Conservation (phyloP, 164 flowering plant species). For the Aristolochia californica region DNA sequence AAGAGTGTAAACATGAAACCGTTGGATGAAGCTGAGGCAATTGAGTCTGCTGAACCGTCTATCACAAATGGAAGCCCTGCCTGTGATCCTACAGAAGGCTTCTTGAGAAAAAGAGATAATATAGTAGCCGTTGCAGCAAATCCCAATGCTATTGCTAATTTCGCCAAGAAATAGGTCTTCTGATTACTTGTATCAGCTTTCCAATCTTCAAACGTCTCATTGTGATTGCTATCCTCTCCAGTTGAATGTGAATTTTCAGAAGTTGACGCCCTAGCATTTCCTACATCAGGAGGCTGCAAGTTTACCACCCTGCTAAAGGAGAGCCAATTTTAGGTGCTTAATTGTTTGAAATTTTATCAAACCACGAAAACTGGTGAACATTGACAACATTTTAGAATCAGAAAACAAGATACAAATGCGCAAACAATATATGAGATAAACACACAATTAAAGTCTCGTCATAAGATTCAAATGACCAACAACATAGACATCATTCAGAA, state of each 20-base stretch:
- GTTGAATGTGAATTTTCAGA: slow-evolving; percentile 13
- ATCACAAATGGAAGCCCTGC: slow-evolving; percentile 32
- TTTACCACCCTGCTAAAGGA: slow-evolving; percentile 24
- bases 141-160: slow-evolving; percentile 47
- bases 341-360: too few species aligned
- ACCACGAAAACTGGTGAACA: too few species aligned
- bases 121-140: slow-evolving; percentile 46
- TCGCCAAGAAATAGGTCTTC: slow-evolving; percentile 39
- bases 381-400: too few species aligned
- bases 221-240: slow-evolving; percentile 9
- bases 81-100: slow-evolving; percentile 27
- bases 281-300: slow-evolving; percentile 19
- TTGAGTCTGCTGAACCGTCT: slow-evolving; percentile 38
- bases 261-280: slow-evolving; percentile 16
- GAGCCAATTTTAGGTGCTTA: too few species aligned
- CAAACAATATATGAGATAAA: too few species aligned
- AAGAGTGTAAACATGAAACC: slow-evolving; percentile 59
- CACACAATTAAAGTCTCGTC: too few species aligned
- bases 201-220: slow-evolving; percentile 14
- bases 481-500: too few species aligned
- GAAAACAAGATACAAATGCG: too few species aligned
- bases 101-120: slow-evolving; percentile 30
- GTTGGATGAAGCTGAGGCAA: slow-evolving; percentile 21
- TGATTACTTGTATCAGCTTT: slow-evolving; percentile 11
- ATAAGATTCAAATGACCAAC: too few species aligned